These are phyloP conservation scores for Castanea crenata DNA, from an alignment of 306 rosid genomes.

Conservation along the genomic window DNA sequence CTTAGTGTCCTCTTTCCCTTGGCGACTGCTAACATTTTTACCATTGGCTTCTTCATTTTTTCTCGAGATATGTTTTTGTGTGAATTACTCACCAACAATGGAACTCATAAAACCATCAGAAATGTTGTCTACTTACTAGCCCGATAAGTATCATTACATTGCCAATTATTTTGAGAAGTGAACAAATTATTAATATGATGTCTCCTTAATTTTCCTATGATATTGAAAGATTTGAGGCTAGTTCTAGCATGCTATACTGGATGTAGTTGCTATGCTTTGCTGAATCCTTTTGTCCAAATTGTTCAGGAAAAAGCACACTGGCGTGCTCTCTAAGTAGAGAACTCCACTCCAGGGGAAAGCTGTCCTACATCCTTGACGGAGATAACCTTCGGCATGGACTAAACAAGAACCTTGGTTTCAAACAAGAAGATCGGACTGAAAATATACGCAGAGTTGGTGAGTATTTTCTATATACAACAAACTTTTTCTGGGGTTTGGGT, in stretches of 20 bases:
- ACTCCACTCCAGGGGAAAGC: conserved; percentile 58
- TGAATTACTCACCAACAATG: background rate
- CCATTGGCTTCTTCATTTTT: background rate
- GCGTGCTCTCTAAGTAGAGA: conserved; percentile 73
- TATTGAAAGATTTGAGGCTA: background rate
- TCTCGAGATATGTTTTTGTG: background rate
- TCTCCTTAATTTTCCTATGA: background rate
- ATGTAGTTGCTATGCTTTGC: background rate
- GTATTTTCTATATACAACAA: conserved; percentile 18
- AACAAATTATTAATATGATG: background rate
- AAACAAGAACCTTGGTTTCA: conserved; percentile 73
- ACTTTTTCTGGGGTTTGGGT: conserved; percentile 9
- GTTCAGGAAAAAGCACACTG: conserved; percentile 80
- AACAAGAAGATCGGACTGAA: conserved; percentile 73
- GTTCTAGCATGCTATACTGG: background rate
- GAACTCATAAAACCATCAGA: background rate
- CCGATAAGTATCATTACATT: background rate
- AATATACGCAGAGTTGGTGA: conserved; percentile 85
- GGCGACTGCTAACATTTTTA: background rate
- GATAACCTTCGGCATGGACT: conserved; percentile 90
- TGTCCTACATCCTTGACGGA: conserved; percentile 84
- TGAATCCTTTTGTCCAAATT: background rate
- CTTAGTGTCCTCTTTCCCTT: too few species aligned
- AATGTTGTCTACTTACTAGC: background rate
- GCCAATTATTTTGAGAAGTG: background rate